These are phyloP conservation scores for Geum urbanum DNA, from an alignment of 306 rosid species.

Conservation along the genomic window DNA sequence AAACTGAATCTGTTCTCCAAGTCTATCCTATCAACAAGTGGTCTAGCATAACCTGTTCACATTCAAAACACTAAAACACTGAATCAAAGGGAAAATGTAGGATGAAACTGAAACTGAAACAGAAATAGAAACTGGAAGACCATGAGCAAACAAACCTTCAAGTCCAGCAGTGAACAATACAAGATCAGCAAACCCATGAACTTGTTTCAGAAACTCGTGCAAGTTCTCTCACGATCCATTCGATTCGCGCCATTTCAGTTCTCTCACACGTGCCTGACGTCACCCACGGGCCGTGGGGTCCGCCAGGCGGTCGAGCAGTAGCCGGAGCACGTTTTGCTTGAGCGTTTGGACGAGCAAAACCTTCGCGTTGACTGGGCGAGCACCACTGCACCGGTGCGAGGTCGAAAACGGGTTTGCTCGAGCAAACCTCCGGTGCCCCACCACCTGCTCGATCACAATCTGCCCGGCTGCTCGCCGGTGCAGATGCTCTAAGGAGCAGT, in stretches of 20 bases:
- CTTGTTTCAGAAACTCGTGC: constrained; percentile 70
- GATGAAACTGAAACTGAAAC: not conserved
- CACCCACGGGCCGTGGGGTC: too few relatives aligned
- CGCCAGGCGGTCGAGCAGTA: too few relatives aligned
- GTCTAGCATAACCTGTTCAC: constrained; percentile 84
- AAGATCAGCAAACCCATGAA: constrained; percentile 75
- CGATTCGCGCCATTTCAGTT: too few relatives aligned
- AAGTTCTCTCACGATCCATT: constrained; percentile 4
- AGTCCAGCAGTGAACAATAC: constrained; percentile 97
- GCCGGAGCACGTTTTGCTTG: too few relatives aligned
- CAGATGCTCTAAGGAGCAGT: constrained; percentile 47
- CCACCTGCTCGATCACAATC: too few relatives aligned
- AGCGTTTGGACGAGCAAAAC: too few relatives aligned
- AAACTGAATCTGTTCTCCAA: constrained; percentile 51
- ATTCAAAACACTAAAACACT: not conserved
- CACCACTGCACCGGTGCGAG: too few relatives aligned
- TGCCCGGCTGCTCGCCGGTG: too few relatives aligned
- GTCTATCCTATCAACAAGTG: constrained; percentile 89
- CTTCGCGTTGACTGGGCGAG: too few relatives aligned
- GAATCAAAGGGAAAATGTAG: not conserved
- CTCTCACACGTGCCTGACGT: too few relatives aligned
- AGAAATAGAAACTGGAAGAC: not conserved
- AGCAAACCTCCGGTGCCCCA: too few relatives aligned
- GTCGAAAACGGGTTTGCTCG: too few relatives aligned
- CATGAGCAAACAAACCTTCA: constrained; percentile 55